A percentile compares a stretch with the other conserved stretches of the same genome.
Evolutionary conservation across 31 red algal genomes (phyloP).

Genomic region (Porphyra umbilicalis): DNA sequence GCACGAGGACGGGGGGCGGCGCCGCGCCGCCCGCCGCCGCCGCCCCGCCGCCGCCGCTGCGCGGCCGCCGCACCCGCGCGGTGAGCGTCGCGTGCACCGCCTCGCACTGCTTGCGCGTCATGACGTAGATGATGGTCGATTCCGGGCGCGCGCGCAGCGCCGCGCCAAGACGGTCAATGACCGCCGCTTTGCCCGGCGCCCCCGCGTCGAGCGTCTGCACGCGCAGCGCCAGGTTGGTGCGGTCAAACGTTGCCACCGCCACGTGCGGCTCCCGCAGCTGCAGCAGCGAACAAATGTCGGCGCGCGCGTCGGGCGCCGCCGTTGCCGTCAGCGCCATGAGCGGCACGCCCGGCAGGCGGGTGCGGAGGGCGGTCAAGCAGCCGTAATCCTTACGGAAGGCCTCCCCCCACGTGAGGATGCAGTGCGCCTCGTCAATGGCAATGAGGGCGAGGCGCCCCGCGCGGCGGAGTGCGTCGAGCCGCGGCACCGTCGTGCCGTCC

Average conservation of each 20-base stretch:
- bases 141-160: neutral
- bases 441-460: neutral
- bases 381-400: slow-evolving; percentile 85
- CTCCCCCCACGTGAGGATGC: slow-evolving; percentile 90
- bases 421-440: slow-evolving; percentile 95
- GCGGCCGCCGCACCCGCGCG: neutral
- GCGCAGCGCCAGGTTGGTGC: neutral
- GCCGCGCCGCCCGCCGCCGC: neutral
- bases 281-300: slow-evolving; percentile 30
- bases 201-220: slow-evolving; percentile 2
- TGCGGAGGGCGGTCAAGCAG: slow-evolving; percentile 30
- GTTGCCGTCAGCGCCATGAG: slow-evolving; percentile 93
- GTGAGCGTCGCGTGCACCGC: neutral
- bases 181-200: neutral
- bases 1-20: neutral
- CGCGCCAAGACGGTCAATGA: neutral
- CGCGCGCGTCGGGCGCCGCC: slow-evolving; percentile 34
- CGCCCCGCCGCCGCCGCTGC: neutral
- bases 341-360: slow-evolving; percentile 47
- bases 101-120: slow-evolving; percentile 8
- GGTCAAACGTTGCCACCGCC: neutral
- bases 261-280: neutral
- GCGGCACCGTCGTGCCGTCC: neutral
- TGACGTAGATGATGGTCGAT: slow-evolving; percentile 7
- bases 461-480: neutral